Percentiles rank a stretch among this genome's conserved stretches.
Conservation (phyloP, 116 monocot genomes). For the Trichopus zeylanicus region DNA sequence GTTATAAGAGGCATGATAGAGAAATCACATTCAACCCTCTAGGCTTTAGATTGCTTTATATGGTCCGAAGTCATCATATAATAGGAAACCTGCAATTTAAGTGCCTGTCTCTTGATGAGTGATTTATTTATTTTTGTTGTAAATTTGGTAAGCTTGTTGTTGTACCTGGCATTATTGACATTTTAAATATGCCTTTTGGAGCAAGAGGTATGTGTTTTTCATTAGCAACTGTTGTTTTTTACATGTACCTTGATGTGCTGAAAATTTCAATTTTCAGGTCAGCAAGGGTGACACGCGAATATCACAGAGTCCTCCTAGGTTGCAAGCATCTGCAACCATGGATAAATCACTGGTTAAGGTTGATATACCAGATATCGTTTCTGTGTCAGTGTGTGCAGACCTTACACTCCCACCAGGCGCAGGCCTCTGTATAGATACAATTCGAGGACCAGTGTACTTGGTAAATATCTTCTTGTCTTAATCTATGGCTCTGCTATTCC, state of each 20-base stretch:
- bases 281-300: conserved; percentile 35
- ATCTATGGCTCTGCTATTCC: too few species aligned
- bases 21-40: too few species aligned
- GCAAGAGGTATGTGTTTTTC: too few species aligned
- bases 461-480: conserved; percentile 26
- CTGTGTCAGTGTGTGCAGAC: conserved; percentile 79
- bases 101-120: too few species aligned
- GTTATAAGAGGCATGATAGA: too few species aligned
- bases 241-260: background rate
- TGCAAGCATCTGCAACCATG: conserved; percentile 19
- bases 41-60: too few species aligned
- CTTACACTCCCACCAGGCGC: conserved; percentile 86
- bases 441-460: conserved; percentile 68
- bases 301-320: conserved; percentile 30
- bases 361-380: conserved; percentile 71
- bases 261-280: conserved; percentile 27
- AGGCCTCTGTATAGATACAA: conserved; percentile 76
- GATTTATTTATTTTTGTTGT: too few species aligned
- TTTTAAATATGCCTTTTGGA: too few species aligned
- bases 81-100: too few species aligned
- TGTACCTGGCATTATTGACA: too few species aligned
- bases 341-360: conserved; percentile 54
- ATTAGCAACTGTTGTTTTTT: background rate
- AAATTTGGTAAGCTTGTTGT: too few species aligned
- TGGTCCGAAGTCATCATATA: too few species aligned